Evolutionary conservation across 2,329 filamentous ascomycete genomes (phyloP), one percentile per base, ranked within the genome.

Genomic region (Setomelanomma holmii): DNA sequence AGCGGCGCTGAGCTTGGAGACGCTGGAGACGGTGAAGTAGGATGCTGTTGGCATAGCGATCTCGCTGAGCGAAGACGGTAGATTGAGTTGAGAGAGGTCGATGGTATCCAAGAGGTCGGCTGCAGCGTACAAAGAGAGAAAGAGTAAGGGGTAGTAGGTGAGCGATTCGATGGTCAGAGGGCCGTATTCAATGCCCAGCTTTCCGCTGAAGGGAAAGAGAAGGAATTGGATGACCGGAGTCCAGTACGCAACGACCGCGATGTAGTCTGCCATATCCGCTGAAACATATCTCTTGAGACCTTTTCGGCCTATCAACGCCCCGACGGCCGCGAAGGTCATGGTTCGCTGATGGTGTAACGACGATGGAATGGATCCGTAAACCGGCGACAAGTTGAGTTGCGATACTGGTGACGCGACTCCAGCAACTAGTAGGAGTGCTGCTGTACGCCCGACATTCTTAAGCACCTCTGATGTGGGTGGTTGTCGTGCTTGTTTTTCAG

Each of bases 361-460:
- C 1, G 91, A 81, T 1, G 93, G 90, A 33, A 96, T 90, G 14
- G 88, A 86, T 45, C 95, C 95, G 75, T 96, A 98, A 10, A 96
- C 89, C 1, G 95, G 95, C 17, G 91, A 90, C 27, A 98, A 80
- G 34, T 85, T 87, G 56, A 92, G 80, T 69, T 91, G 86, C 1
- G 90, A 93, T 51, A 89, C 84, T 56, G 87, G 86, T 40, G 89
- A 87, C 54, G 84, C 86, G 36, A 87, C 70, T 39, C 87, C 89
- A 8, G 84, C 81, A 40, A 89, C 77, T 21, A 79, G 62, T 56
- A 87, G 76, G 14, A 87, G 68, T 16, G 67, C 70, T 49, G 61
- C 60, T 40, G 75, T 74, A 40, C 66, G 61, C 23, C 61, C 66
- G n/a, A 71, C 57, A 54, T 70, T 71, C 36, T 64, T 68, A 22